These are phyloP conservation scores for Pythium pyrilobum DNA, from an alignment of 352 stramenopile species.

Conservation along the genomic window DNA sequence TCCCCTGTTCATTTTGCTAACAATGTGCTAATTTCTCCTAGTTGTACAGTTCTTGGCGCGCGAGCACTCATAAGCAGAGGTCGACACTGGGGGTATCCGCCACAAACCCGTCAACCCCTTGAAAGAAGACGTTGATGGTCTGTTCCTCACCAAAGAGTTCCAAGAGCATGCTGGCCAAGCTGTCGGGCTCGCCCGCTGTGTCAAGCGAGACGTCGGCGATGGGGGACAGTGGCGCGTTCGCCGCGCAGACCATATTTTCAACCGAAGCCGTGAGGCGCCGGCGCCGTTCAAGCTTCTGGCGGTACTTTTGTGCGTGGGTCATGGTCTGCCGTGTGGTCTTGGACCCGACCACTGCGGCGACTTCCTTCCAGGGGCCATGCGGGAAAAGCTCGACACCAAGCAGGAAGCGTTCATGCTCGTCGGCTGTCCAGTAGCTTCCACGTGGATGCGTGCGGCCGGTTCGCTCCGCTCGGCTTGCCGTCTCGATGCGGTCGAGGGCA, in stretches of 20 bases:
- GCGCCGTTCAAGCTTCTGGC: conserved; percentile 17
- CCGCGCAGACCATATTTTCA: not conserved
- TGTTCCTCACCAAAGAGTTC: too few species aligned
- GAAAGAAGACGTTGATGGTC: too few species aligned
- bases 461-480: not conserved
- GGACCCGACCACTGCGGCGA: conserved; percentile 36
- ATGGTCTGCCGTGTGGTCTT: conserved; percentile 47
- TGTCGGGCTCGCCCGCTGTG: too few species aligned
- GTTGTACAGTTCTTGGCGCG: too few species aligned
- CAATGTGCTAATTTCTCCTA: too few species aligned
- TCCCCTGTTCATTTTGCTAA: too few species aligned
- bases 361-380: conserved; percentile 40
- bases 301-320: conserved; percentile 53
- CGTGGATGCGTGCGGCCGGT: not conserved
- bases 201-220: too few species aligned
- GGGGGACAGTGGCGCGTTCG: not conserved
- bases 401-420: conserved; percentile 28
- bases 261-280: not conserved
- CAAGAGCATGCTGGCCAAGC: too few species aligned
- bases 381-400: conserved; percentile 40
- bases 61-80: too few species aligned
- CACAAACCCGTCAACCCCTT: too few species aligned
- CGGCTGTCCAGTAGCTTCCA: not conserved
- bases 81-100: too few species aligned
- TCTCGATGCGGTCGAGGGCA: not conserved